Conservation (phyloP, 176 grass and related monocot genomes). For the Neostapfia colusana region DNA sequence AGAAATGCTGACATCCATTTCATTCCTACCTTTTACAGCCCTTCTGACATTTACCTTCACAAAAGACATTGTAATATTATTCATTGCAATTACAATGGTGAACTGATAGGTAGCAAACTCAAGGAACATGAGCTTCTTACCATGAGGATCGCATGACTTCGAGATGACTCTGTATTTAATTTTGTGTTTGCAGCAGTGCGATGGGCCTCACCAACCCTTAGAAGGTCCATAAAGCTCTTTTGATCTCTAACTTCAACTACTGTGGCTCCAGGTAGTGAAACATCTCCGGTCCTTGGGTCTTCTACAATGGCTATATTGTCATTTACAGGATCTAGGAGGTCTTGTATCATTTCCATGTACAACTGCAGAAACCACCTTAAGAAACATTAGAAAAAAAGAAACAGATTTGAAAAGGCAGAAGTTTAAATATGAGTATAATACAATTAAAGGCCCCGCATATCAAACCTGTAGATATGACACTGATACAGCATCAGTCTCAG, state of each 20-base stretch:
- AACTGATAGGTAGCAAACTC: slow-evolving; percentile 9
- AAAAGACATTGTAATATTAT: slow-evolving; percentile 25
- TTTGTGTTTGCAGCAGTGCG: slow-evolving; percentile 97
- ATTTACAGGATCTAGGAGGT: slow-evolving; percentile 95
- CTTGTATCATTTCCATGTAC: slow-evolving; percentile 99
- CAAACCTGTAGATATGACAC: slow-evolving; percentile 97
- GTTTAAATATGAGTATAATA: slow-evolving; percentile 1
- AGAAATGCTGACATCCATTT: slow-evolving; percentile 58
- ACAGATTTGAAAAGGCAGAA: slow-evolving; percentile 13
- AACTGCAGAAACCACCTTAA: slow-evolving; percentile 54
- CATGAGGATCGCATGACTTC: slow-evolving; percentile 96
- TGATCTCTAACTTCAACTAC: slow-evolving; percentile 90
- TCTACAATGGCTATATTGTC: slow-evolving; percentile 99
- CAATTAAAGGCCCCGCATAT: slow-evolving; percentile 14
- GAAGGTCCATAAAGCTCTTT: slow-evolving; percentile 87
- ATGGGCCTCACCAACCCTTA: slow-evolving; percentile 93
- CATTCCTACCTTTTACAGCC: slow-evolving; percentile 81
- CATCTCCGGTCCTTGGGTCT: slow-evolving; percentile 94
- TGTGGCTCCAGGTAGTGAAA: slow-evolving; percentile 89
- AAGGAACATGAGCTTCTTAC: slow-evolving; percentile 56
- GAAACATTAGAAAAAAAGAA: slow-evolving; percentile 5
- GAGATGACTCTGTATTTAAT: slow-evolving; percentile 95
- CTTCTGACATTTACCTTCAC: slow-evolving; percentile 91
- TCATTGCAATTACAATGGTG: background rate
- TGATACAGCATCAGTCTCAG: slow-evolving; percentile 72